Evolutionary conservation across 75 land plant genomes (phyloP), one percentile per base, ranked within the genome.

Genomic region (Cryptomeria japonica): DNA sequence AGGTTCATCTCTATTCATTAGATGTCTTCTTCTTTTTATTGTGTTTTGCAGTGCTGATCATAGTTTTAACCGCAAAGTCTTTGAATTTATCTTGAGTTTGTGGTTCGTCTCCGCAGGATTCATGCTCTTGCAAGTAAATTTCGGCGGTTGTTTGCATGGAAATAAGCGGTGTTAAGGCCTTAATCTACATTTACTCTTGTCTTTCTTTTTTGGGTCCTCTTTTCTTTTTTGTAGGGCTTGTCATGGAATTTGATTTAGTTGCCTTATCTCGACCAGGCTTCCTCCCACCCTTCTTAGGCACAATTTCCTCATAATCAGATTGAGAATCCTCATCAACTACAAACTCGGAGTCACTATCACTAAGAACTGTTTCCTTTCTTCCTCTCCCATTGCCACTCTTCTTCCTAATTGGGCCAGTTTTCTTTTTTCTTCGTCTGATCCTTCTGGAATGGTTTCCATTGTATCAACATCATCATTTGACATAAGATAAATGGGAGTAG

Each of bases 151-250:
- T n/a, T n/a, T n/a, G n/a, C n/a, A n/a, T n/a, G n/a, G n/a, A n/a
- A n/a, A n/a, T n/a, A n/a, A n/a, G n/a, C n/a, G n/a, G n/a, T n/a
- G n/a, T n/a, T n/a, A n/a, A n/a, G n/a, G n/a, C 94, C 4, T 93
- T 90, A 73, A 94, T 83, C 25, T 92, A 89, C 88, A 91, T 93
- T 88, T 93, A 95, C 39, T 88, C 89, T 75, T 89, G 38, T 25
- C 86, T 51, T 86, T 86, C 89, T 83, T 82, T 88, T 91, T 68
- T 47, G 73, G 72, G 38, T 36, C 89, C 91, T 89, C 92, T 86
- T 86, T 91, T 87, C 70, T 85, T 90, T 53, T 76, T 75, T 80
- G 83, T 87, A 84, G 89, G 80, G 56, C 86, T 91, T 61, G 84
- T 22, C 86, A 61, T 86, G 58, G 68, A 41, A 87, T 88, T 88